A percentile compares a stretch with the other conserved stretches of the same genome.
These are phyloP conservation scores for Cucumis cinereus DNA, from an alignment of 306 rosid species.

Conservation along the genomic window DNA sequence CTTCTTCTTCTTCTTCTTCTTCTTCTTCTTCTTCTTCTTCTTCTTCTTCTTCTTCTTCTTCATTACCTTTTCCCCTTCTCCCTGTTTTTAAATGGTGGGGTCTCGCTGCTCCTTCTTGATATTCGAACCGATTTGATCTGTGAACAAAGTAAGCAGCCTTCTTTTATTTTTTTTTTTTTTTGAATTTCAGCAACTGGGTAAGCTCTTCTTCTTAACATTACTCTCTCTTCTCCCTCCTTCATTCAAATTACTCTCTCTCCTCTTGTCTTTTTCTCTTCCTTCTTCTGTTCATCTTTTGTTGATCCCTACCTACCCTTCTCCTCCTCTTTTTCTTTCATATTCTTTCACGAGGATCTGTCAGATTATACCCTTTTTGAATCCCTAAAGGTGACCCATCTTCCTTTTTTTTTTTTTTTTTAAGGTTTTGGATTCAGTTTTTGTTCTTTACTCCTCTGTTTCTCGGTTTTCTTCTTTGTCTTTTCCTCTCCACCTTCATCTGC, in stretches of 20 bases:
- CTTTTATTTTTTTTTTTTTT: background rate
- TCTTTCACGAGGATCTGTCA: constrained; percentile 11
- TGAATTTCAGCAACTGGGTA: background rate
- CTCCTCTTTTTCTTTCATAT: background rate
- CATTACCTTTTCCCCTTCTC: background rate
- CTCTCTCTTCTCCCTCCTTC: background rate
- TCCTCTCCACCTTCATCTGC: too few relatives aligned
- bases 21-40: background rate
- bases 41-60: background rate
- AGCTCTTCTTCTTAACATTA: background rate
- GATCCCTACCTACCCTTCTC: background rate
- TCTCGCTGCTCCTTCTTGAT: background rate
- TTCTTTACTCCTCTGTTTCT: background rate
- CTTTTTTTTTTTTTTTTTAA: constrained; percentile 3
- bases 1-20: background rate
- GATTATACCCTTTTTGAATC: constrained; percentile 5
- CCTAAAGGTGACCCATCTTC: background rate
- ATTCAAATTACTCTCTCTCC: background rate
- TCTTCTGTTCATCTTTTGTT: background rate
- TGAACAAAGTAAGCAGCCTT: background rate
- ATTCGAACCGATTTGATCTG: background rate
- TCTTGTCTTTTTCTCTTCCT: constrained; percentile 1
- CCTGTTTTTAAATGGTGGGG: background rate
- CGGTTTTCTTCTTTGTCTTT: background rate
- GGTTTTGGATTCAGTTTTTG: constrained; percentile 1